Percentiles rank a stretch among this genome's conserved stretches.
Evolutionary conservation across 169 alveolate genomes (phyloP).

Genomic region (Plasmodium inui): DNA sequence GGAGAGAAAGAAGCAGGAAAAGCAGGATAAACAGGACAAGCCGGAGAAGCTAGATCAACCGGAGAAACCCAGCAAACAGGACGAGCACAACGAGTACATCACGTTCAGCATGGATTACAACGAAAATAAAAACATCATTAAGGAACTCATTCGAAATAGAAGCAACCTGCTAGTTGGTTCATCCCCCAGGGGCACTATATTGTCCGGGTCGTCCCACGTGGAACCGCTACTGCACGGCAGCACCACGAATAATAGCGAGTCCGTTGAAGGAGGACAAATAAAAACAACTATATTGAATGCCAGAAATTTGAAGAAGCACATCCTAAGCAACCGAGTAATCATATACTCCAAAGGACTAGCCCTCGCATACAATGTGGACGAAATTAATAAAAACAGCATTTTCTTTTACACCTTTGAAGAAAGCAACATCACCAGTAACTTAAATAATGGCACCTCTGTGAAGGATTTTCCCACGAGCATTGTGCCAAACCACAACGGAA

Average conservation of each 20-base stretch:
- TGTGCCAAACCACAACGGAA: not conserved
- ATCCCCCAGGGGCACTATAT: not conserved
- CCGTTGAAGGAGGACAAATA: conserved; percentile 3
- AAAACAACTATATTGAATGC: conserved; percentile 54
- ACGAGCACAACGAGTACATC: conserved; percentile 29
- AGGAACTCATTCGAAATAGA: conserved; percentile 49
- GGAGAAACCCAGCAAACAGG: not conserved
- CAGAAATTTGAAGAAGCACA: conserved; percentile 39
- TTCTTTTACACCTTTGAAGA: conserved; percentile 54
- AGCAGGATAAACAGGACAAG: not conserved
- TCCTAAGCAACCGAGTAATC: conserved; percentile 42
- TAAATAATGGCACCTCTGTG: not conserved
- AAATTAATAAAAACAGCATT: conserved; percentile 58
- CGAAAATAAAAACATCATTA: conserved; percentile 29
- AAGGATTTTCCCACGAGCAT: not conserved
- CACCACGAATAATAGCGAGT: too few relatives aligned
- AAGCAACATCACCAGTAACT: not conserved
- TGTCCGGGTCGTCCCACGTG: not conserved
- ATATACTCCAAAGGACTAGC: conserved; percentile 59
- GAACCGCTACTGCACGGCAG: not conserved
- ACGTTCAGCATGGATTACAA: conserved; percentile 34
- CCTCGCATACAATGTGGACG: conserved; percentile 47
- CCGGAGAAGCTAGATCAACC: not conserved
- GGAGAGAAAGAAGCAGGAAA: not conserved
- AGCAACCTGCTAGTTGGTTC: not conserved